Evolutionary conservation across 129 eudicot species (phyloP), one percentile per base, ranked within the genome.

Genomic region (Chrysanthemum makinoi): DNA sequence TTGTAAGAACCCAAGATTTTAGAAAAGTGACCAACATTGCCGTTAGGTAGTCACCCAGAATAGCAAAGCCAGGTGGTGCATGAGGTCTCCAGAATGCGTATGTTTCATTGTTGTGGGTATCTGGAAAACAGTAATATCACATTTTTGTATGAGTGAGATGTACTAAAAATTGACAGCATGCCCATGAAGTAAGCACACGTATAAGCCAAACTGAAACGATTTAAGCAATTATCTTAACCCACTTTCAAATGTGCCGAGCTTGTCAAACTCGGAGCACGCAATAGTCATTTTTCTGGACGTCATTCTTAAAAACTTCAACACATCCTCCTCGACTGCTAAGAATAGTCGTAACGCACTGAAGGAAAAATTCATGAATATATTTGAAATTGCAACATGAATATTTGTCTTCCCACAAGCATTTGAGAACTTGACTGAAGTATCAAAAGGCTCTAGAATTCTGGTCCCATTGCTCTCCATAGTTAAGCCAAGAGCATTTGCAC

Each of bases 401-500:
- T 87, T 86, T 71, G 93, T 90, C 88, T 86, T 90, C 64, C 97
- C 99, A 66, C 95, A 88, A 48, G 85, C 89, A 82, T 68, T 86
- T 35, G 97, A 80, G 75, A 84, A 90, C 78, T 83, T 86, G 71
- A 88, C 82, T 62, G 85, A 84, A 56, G 99, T 85, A 77, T 95
- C 99, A 83, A 95, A 95, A 47, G 99, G 99, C 86, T 95, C 99
- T 82, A 95, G 81, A 52, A 90, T 86, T 81, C 83, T 84, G 77
- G 88, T 83, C 69, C 97, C 99, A 75, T 90, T 95, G 85, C 99
- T 90, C 83, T 95, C 99, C 99, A 95, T 84, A 35, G 97, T 90
- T 12, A 95, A 81, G 26, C 97, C 99, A 77, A 90, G 93, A 64
- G 88, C 88, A 82, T 85, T 80, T 19, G 89, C 97, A 77, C 74